These are phyloP conservation scores for Ascochyta clinopodiicola DNA, from an alignment of 2,329 filamentous ascomycete species.

Conservation along the genomic window DNA sequence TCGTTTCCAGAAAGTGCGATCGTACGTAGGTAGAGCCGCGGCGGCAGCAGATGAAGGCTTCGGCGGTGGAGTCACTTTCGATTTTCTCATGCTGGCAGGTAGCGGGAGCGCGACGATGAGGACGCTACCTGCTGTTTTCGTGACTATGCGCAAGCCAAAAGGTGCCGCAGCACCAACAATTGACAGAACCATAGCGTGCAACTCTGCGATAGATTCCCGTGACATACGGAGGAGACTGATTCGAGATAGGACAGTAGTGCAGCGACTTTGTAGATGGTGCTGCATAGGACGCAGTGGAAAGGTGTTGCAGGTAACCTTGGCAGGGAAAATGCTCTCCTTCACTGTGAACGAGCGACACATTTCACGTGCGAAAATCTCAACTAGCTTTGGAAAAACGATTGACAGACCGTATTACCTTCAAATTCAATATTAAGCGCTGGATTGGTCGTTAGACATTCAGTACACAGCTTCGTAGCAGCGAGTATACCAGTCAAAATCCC, in stretches of 20 bases:
- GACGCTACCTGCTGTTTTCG: not conserved
- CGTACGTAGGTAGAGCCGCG: not conserved
- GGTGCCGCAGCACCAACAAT: not conserved
- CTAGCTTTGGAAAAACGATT: not conserved
- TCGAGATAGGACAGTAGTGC: not conserved
- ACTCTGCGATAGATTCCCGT: not conserved
- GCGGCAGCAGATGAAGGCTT: not conserved
- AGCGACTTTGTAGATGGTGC: not conserved
- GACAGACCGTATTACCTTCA: not conserved
- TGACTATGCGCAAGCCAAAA: not conserved
- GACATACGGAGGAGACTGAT: not conserved
- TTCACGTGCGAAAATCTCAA: not conserved
- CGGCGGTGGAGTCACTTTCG: not conserved
- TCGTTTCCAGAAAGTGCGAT: constrained; percentile 3
- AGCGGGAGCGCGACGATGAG: constrained; percentile 7
- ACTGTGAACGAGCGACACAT: not conserved
- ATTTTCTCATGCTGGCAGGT: not conserved
- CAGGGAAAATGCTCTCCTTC: constrained; percentile 1
- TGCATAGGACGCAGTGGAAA: not conserved
- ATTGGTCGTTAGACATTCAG: too few relatives aligned
- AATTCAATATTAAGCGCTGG: too few relatives aligned
- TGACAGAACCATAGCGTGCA: not conserved
- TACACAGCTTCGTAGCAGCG: too few relatives aligned
- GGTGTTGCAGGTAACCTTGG: constrained; percentile 3
- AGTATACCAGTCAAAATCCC: too few relatives aligned